Conservation (phyloP, 208 protist species). For the Leishmania turanica region DNA sequence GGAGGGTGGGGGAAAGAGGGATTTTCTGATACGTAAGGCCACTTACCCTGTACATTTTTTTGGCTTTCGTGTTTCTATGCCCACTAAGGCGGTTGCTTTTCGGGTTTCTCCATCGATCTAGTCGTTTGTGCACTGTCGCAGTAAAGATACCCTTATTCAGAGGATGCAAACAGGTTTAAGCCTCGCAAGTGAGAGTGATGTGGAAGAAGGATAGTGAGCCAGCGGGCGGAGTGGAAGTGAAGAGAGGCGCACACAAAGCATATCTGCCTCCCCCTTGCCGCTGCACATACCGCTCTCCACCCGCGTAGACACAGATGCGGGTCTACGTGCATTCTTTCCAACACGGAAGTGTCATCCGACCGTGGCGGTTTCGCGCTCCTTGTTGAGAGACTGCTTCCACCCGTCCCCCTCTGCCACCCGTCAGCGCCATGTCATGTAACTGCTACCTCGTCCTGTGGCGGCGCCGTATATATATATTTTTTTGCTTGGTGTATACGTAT, state of each 20-base stretch:
- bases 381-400: neutral
- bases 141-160: neutral
- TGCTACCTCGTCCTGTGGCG: neutral
- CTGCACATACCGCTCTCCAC: neutral
- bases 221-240: neutral
- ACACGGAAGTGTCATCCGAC: neutral
- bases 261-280: neutral
- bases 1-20: neutral
- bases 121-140: neutral
- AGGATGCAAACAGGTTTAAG: neutral
- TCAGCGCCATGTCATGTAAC: neutral
- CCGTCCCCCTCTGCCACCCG: neutral
- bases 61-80: neutral
- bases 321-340: neutral
- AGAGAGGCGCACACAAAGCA: neutral
- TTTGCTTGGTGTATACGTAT: neutral
- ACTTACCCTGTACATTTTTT: constrained; percentile 32
- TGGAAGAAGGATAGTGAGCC: neutral
- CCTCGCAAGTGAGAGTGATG: neutral
- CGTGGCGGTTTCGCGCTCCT: neutral
- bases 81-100: neutral
- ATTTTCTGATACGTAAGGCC: neutral
- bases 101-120: neutral
- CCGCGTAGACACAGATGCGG: neutral
- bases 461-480: too few species aligned